phyloP scores from a whole-genome alignment of 163 green algal species.

The Volvox carteri region DNA sequence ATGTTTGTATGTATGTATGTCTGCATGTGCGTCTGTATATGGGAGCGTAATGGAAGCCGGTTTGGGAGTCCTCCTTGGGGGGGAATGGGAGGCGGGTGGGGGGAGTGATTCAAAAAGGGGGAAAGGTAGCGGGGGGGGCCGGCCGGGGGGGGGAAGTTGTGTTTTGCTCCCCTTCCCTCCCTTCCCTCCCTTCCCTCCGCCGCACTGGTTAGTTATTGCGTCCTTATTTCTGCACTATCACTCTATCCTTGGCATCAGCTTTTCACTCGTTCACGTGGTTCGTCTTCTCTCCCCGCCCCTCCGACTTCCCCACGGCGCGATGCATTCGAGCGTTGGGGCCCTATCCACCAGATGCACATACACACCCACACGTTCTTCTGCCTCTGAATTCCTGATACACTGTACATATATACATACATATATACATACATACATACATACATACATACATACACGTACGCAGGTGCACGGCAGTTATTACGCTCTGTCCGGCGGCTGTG shows the following conservation, averaged over 20 bases:
- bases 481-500: constrained; percentile 61
- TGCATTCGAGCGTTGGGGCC: too few relatives aligned
- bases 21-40: neutral
- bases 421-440: neutral
- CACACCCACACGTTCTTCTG: too few relatives aligned
- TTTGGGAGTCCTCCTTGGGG: too few relatives aligned
- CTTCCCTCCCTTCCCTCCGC: too few relatives aligned
- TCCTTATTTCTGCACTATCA: too few relatives aligned
- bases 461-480: constrained; percentile 69
- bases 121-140: neutral
- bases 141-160: neutral
- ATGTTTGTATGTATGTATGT: neutral
- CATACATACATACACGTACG: constrained; percentile 1
- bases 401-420: neutral
- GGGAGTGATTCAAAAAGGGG: neutral
- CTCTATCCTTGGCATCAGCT: too few relatives aligned
- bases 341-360: too few relatives aligned
- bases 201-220: too few relatives aligned
- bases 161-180: neutral
- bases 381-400: too few relatives aligned
- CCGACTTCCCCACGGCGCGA: neutral
- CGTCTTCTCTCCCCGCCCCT: neutral
- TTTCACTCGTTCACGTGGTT: too few relatives aligned
- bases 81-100: neutral
- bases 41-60: too few relatives aligned